Percentiles rank a stretch among this genome's conserved stretches.
Evolutionary conservation across 2,329 filamentous ascomycete genomes (phyloP).

Genomic region (Aspergillus felis): DNA sequence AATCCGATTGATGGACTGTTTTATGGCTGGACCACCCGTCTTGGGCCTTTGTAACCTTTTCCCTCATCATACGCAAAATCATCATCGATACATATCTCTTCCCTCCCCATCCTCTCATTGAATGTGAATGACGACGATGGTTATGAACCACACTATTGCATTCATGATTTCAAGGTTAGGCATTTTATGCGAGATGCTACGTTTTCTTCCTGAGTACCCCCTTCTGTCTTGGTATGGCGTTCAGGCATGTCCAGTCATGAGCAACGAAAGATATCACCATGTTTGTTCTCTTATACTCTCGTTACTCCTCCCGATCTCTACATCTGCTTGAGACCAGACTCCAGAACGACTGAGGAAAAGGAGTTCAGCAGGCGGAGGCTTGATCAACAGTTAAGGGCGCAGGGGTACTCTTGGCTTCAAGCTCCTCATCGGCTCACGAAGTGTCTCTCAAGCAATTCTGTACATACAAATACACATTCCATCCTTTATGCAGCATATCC

Average conservation of each 20-base stretch:
- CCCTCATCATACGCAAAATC: background rate
- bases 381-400: background rate
- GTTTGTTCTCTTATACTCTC: conserved; percentile 1
- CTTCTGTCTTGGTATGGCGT: conserved; percentile 10
- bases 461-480: background rate
- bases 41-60: background rate
- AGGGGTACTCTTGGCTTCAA: background rate
- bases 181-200: background rate
- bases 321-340: background rate
- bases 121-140: background rate
- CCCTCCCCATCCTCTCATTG: background rate
- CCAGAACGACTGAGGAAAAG: background rate
- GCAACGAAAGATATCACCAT: conserved; percentile 15
- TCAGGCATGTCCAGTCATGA: conserved; percentile 10
- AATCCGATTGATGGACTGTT: conserved; percentile 11
- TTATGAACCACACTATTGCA: background rate
- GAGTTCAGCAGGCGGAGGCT: background rate
- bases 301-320: background rate
- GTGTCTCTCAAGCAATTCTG: background rate
- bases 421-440: background rate
- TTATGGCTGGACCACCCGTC: background rate
- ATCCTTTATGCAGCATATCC: background rate
- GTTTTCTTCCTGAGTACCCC: background rate
- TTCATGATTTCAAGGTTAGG: conserved; percentile 1
- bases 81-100: background rate